These are phyloP conservation scores for Alternaria tenuissima DNA, from an alignment of 2,329 filamentous ascomycete genomes.

Conservation along the genomic window DNA sequence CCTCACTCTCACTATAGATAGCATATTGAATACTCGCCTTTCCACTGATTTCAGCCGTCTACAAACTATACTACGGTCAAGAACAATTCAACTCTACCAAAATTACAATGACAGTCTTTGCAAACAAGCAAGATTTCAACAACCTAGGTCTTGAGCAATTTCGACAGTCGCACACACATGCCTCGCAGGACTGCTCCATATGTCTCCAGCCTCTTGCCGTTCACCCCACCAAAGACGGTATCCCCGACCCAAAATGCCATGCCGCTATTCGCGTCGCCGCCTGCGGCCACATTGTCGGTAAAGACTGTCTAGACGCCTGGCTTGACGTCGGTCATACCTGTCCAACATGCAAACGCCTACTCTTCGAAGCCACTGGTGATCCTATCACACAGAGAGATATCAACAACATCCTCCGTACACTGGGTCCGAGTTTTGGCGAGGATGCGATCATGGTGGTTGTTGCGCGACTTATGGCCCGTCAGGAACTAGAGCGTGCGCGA, in stretches of 20 bases:
- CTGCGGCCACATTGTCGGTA: constrained; percentile 30
- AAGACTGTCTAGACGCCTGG: constrained; percentile 29
- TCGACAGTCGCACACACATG: constrained; percentile 13
- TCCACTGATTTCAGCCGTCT: background rate
- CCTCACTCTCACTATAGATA: background rate
- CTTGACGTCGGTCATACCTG: constrained; percentile 28
- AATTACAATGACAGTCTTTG: constrained; percentile 22
- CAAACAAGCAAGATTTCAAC: constrained; percentile 22
- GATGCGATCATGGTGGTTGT: constrained; percentile 7
- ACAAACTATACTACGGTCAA: background rate
- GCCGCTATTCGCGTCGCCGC: constrained; percentile 23
- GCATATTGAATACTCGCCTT: background rate
- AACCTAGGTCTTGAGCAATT: constrained; percentile 19
- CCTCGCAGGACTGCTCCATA: constrained; percentile 29
- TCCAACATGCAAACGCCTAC: constrained; percentile 27
- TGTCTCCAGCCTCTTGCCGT: constrained; percentile 22
- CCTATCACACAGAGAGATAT: constrained; percentile 21
- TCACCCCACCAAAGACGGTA: background rate
- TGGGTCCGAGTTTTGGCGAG: constrained; percentile 7
- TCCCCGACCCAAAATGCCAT: constrained; percentile 12
- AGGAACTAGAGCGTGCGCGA: constrained; percentile 7
- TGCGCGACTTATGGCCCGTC: constrained; percentile 11
- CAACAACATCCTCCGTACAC: background rate
- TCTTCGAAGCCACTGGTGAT: constrained; percentile 19
- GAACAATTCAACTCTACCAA: background rate